These are phyloP conservation scores for Backusella circina DNA, from an alignment of 192 early-diverging fungal species.

Conservation along the genomic window DNA sequence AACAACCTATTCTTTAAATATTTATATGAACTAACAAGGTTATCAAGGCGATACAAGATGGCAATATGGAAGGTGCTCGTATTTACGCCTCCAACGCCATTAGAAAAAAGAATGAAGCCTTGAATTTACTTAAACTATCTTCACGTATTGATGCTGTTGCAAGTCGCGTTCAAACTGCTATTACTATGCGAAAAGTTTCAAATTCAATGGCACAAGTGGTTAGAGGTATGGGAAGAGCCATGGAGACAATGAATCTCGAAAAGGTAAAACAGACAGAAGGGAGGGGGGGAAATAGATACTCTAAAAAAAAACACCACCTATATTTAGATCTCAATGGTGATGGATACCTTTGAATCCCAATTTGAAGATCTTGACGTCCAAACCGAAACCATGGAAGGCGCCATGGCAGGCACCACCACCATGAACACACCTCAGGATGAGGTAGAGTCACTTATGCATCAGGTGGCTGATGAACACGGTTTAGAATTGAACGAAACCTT, in stretches of 20 bases:
- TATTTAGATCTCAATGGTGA: constrained; percentile 78
- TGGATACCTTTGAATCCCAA: constrained; percentile 94
- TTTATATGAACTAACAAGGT: too few species aligned
- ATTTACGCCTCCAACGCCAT: constrained; percentile 97
- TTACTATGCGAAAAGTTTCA: constrained; percentile 78
- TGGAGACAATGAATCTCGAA: constrained; percentile 91
- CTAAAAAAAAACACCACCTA: background rate
- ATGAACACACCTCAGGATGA: constrained; percentile 83
- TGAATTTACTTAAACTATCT: constrained; percentile 84
- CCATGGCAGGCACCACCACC: constrained; percentile 84
- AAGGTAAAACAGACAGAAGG: constrained; percentile 53
- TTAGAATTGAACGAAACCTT: constrained; percentile 77
- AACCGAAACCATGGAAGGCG: constrained; percentile 90
- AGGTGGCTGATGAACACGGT: constrained; percentile 94
- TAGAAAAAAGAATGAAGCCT: constrained; percentile 92
- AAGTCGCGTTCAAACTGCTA: constrained; percentile 87
- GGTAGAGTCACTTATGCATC: constrained; percentile 88
- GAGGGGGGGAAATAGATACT: background rate
- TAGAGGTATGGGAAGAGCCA: constrained; percentile 88
- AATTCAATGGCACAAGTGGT: constrained; percentile 80
- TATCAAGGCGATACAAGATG: constrained; percentile 91
- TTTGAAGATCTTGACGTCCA: constrained; percentile 96
- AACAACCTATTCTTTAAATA: background rate
- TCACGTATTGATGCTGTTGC: constrained; percentile 93
- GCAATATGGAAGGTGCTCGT: constrained; percentile 89